These are phyloP conservation scores for Polytrichum commune DNA, from an alignment of 225 moss, liverwort and hornwort species.

Conservation along the genomic window DNA sequence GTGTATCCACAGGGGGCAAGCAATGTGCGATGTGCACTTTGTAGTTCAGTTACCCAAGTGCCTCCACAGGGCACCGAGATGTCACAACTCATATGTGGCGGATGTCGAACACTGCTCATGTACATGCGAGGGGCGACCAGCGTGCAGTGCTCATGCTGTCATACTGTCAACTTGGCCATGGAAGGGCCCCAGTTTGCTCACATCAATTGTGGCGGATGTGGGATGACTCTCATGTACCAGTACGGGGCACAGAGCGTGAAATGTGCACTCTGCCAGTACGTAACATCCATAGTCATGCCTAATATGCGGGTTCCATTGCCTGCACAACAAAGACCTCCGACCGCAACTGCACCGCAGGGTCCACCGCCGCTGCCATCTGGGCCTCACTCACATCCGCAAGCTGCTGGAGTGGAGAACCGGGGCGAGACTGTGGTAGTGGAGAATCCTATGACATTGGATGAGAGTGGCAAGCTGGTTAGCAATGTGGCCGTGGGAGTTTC, in stretches of 20 bases:
- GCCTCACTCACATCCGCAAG: slow-evolving; percentile 26
- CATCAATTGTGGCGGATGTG: slow-evolving; percentile 24
- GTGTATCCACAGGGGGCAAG: slow-evolving; percentile 51
- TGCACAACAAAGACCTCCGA: slow-evolving; percentile 14
- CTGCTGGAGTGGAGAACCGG: slow-evolving; percentile 54
- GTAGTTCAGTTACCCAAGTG: slow-evolving; percentile 54
- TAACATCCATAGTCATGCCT: slow-evolving; percentile 26
- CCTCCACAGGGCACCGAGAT: slow-evolving; percentile 41
- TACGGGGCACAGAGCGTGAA: slow-evolving; percentile 21
- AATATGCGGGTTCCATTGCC: slow-evolving; percentile 10
- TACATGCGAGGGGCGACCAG: slow-evolving; percentile 56
- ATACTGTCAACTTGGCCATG: slow-evolving; percentile 24
- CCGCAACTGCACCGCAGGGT: neutral
- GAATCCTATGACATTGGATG: slow-evolving; percentile 67
- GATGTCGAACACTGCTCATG: slow-evolving; percentile 55
- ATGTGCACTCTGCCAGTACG: slow-evolving; percentile 51
- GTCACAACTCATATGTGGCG: slow-evolving; percentile 47
- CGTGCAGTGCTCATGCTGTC: slow-evolving; percentile 36
- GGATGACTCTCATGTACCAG: slow-evolving; percentile 23
- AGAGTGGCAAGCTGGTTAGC: slow-evolving; percentile 49
- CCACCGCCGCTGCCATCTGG: slow-evolving; percentile 14
- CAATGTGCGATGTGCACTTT: slow-evolving; percentile 62
- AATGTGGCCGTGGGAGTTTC: slow-evolving; percentile 47
- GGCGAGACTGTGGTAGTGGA: slow-evolving; percentile 46
- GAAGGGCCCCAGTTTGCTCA: slow-evolving; percentile 17